Evolutionary conservation across 768 basidiomycete species (phyloP).

Genomic region (Kwoniella botswanensis): DNA sequence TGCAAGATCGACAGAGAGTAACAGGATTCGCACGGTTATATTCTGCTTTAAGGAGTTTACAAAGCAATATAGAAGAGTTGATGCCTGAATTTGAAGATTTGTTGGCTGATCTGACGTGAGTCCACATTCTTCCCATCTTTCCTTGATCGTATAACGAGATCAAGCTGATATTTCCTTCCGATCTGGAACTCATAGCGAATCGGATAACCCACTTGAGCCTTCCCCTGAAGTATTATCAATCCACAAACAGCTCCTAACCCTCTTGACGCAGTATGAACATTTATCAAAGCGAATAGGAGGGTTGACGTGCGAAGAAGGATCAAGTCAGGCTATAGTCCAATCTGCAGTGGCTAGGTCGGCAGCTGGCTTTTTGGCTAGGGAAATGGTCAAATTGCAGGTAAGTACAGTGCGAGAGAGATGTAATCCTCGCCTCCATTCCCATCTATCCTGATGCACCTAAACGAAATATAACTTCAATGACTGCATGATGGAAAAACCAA

Average conservation of each 20-base stretch:
- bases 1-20: conserved; percentile 66
- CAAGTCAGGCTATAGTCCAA: conserved; percentile 84
- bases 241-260: conserved; percentile 80
- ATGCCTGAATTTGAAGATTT: conserved; percentile 89
- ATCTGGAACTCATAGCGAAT: conserved; percentile 6
- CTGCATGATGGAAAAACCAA: not conserved
- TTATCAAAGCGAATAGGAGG: conserved; percentile 81
- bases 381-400: conserved; percentile 84
- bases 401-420: not conserved
- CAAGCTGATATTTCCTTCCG: not conserved
- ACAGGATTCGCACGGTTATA: conserved; percentile 74
- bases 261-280: conserved; percentile 86
- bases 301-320: conserved; percentile 68
- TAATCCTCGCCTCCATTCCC: not conserved
- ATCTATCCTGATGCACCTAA: no score
- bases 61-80: conserved; percentile 85
- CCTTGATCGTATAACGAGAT: not conserved
- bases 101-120: conserved; percentile 71
- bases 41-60: conserved; percentile 73
- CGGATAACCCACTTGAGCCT: conserved; percentile 59
- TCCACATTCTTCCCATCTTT: not conserved
- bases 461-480: not conserved
- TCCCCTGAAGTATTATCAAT: conserved; percentile 58
- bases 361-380: conserved; percentile 79
- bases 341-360: conserved; percentile 77